phyloP scores from a whole-genome alignment of 73 alveolate species.

The Paramecium primaurelia region DNA sequence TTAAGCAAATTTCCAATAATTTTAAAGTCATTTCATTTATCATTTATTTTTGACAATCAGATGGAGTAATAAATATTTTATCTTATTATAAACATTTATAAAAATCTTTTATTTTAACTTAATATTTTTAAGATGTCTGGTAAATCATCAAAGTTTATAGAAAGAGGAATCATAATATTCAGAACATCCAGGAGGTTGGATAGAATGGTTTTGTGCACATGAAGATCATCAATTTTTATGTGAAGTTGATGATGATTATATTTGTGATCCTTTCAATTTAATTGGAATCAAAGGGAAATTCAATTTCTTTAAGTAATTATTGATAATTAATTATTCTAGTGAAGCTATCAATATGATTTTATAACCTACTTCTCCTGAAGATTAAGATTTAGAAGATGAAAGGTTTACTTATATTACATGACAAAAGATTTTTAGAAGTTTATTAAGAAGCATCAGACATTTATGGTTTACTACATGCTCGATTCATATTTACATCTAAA shows the following conservation, averaged over 20 bases:
- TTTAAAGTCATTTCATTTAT: background rate
- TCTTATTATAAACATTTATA: background rate
- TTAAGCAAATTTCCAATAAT: background rate
- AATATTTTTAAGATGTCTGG: slow-evolving; percentile 42
- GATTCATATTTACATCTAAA: slow-evolving; percentile 80
- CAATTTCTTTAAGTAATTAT: slow-evolving; percentile 56
- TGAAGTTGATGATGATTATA: slow-evolving; percentile 88
- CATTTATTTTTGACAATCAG: background rate
- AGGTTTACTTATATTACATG: background rate
- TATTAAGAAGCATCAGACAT: slow-evolving; percentile 86
- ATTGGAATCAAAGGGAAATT: slow-evolving; percentile 63
- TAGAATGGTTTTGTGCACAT: slow-evolving; percentile 89
- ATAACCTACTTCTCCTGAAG: slow-evolving; percentile 81
- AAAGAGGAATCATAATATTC: slow-evolving; percentile 49
- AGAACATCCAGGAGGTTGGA: slow-evolving; percentile 76
- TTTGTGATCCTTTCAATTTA: slow-evolving; percentile 76
- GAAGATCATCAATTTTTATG: slow-evolving; percentile 89
- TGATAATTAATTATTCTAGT: background rate
- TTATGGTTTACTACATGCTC: slow-evolving; percentile 87
- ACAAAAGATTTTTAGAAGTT: slow-evolving; percentile 77
- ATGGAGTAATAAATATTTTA: background rate
- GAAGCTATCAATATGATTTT: slow-evolving; percentile 80
- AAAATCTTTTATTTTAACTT: background rate
- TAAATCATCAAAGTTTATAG: background rate
- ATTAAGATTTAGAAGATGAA: slow-evolving; percentile 87